Evolutionary conservation across 1,284 basidiomycete genomes (phyloP).

Genomic region (Ceratobasidium sp.): DNA sequence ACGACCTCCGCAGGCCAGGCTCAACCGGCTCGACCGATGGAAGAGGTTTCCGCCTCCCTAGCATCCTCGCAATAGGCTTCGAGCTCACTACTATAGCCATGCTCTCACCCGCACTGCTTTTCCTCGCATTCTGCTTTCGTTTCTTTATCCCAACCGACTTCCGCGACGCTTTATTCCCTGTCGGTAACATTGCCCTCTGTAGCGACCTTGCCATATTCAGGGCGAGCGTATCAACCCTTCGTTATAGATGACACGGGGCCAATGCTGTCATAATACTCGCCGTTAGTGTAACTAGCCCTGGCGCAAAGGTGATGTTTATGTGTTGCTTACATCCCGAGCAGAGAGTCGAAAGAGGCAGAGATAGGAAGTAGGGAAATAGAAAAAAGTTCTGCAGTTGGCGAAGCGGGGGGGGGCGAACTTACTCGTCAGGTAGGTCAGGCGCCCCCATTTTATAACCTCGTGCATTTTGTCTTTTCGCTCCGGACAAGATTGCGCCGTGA

Average conservation of each 20-base stretch:
- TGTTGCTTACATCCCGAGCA: too few species aligned
- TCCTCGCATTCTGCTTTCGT: conserved; percentile 18
- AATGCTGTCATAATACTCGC: not conserved
- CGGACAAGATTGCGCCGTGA: conserved; percentile 38
- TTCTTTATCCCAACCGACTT: conserved; percentile 15
- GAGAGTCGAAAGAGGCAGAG: too few species aligned
- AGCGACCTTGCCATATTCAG: conserved; percentile 46
- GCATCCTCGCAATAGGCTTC: conserved; percentile 27
- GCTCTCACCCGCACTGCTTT: not conserved
- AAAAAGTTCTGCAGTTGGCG: conserved; percentile 28
- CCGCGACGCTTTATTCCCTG: conserved; percentile 29
- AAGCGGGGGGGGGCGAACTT: conserved; percentile 36
- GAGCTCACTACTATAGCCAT: conserved; percentile 20
- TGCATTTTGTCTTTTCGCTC: conserved; percentile 21
- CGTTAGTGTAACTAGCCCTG: not conserved
- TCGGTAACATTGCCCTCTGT: conserved; percentile 44
- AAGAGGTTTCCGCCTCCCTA: not conserved
- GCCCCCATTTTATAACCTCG: conserved; percentile 39
- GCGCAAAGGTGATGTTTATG: too few species aligned
- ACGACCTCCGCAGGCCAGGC: conserved; percentile 14
- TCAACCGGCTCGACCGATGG: not conserved
- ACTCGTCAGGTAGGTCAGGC: conserved; percentile 43
- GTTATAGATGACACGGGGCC: not conserved
- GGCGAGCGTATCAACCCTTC: not conserved
- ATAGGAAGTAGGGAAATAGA: not conserved